A percentile compares a stretch with the other conserved stretches of the same genome.
phyloP scores from a whole-genome alignment of 208 protist genomes.

The Leishmania aethiopica region DNA sequence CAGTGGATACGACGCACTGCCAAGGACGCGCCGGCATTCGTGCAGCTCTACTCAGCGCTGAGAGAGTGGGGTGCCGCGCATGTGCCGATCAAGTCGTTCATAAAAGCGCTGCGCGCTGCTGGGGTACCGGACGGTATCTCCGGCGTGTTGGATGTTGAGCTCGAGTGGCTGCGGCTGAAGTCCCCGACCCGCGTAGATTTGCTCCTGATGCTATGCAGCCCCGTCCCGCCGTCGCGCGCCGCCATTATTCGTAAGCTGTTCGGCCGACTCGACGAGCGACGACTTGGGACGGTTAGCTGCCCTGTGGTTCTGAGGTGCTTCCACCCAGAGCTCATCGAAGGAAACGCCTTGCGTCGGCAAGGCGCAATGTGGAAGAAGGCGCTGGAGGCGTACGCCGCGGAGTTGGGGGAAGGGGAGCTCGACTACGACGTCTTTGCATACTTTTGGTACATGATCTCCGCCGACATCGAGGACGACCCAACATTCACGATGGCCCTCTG shows the following conservation, averaged over 20 bases:
- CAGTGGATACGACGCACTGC: conserved; percentile 28
- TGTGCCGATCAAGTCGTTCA: conserved; percentile 55
- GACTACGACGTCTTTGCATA: conserved; percentile 71
- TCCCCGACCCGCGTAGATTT: conserved; percentile 57
- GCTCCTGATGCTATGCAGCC: conserved; percentile 50
- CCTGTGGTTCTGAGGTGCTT: conserved; percentile 41
- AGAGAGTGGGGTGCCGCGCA: conserved; percentile 36
- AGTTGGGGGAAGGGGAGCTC: conserved; percentile 41
- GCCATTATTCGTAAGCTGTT: conserved; percentile 73
- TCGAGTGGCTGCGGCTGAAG: conserved; percentile 82
- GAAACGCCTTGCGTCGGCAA: conserved; percentile 31
- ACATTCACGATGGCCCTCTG: conserved; percentile 83
- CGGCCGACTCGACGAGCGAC: conserved; percentile 37
- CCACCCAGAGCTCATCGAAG: conserved; percentile 49
- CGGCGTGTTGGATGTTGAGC: conserved; percentile 55
- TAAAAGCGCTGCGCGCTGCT: conserved; percentile 48
- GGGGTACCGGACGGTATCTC: conserved; percentile 41
- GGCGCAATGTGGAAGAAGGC: conserved; percentile 48
- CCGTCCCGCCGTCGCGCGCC: conserved; percentile 52
- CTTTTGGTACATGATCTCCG: conserved; percentile 77
- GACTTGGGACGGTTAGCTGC: conserved; percentile 11
- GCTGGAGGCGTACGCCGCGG: conserved; percentile 41
- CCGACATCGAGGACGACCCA: conserved; percentile 76
- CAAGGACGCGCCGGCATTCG: conserved; percentile 46
- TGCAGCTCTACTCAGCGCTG: conserved; percentile 50